Evolutionary conservation across 371 early-diverging fungal species (phyloP), one percentile per base, ranked within the genome.

Genomic region (Apophysomyces ossiformis): DNA sequence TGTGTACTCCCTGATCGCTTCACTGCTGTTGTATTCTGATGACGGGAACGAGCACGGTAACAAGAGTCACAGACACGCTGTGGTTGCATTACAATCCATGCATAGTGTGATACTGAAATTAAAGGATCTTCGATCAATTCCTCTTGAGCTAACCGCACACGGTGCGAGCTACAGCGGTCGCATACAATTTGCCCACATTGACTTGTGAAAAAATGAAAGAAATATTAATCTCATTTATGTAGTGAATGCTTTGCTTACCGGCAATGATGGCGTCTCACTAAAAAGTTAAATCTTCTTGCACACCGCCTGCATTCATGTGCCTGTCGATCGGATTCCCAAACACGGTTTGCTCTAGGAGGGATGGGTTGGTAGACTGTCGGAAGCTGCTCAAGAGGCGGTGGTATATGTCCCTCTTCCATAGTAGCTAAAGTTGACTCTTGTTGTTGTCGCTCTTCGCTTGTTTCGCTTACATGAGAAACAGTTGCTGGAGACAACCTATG

Each of bases 181-280:
- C 94, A 93, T 39, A 90, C 88, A 15, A 92, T 82, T 35, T 81
- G 81, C 4, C 94, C 92, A 78, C 93, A 93, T 37, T 91, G 89
- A 58, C 87, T 84, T 26, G 32, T 26, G 32, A 26, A 26, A 26
- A 0, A 1, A 26, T n/a, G n/a, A 26, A 26, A 26, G 2, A 2
- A 26, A 26, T 26, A 26, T 26, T 26, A 26, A 26, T 26, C 2
- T 2, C 26, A 56, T 54, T 15, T 45, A 45, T 45, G 46, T 45
- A 18, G 13, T 8, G 5, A 13, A n/a, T 1, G 16, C 13, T 26
- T 32, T 61, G 38, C 46, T 68, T 67, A 72, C 69, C 81, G 66
- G 57, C 94, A 94, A 67, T 94, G 94, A 68, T 93, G 95, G 38
- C 91, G 85, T 47, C 95, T 76, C 3, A 92, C 75, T 56, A 86